These are phyloP conservation scores for Onygenales sp. DNA, from an alignment of 2,329 filamentous ascomycete species.

Conservation along the genomic window DNA sequence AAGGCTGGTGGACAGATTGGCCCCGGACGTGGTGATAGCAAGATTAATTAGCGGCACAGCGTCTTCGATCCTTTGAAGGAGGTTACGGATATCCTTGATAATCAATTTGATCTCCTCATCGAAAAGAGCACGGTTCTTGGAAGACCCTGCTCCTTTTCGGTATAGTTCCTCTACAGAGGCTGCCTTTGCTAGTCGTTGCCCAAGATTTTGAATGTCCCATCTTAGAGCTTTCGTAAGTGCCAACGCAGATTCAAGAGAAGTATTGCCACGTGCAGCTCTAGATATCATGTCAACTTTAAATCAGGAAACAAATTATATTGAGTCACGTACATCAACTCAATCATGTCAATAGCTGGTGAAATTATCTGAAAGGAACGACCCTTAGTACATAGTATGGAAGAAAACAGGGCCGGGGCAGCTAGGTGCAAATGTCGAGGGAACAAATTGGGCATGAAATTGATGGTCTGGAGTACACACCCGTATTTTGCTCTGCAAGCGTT, in stretches of 20 bases:
- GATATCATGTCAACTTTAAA: not conserved
- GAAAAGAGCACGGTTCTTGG: conserved; percentile 44
- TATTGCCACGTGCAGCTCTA: conserved; percentile 63
- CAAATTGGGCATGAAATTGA: not conserved
- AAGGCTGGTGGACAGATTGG: conserved; percentile 69
- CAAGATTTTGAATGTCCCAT: conserved; percentile 72
- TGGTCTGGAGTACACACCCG: conserved; percentile 42
- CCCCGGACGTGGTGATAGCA: conserved; percentile 87
- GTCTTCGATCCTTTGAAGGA: conserved; percentile 75
- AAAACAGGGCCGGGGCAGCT: not conserved
- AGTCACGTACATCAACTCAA: conserved; percentile 66
- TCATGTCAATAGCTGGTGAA: conserved; percentile 82
- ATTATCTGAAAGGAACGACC: conserved; percentile 51
- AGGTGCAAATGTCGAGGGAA: not conserved
- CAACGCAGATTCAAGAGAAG: conserved; percentile 74
- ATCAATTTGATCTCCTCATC: conserved; percentile 60
- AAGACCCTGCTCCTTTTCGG: conserved; percentile 22
- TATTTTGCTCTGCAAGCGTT: conserved; percentile 74
- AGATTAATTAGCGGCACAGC: conserved; percentile 86
- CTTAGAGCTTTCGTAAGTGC: conserved; percentile 73
- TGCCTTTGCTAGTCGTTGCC: conserved; percentile 61
- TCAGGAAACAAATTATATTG: not conserved
- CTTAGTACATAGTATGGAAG: not conserved
- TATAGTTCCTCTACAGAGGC: conserved; percentile 47
- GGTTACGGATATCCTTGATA: conserved; percentile 61